Percentiles rank a stretch among this genome's conserved stretches.
phyloP scores from a whole-genome alignment of 2,329 filamentous ascomycete genomes.

The Fusarium brachygibbosum region DNA sequence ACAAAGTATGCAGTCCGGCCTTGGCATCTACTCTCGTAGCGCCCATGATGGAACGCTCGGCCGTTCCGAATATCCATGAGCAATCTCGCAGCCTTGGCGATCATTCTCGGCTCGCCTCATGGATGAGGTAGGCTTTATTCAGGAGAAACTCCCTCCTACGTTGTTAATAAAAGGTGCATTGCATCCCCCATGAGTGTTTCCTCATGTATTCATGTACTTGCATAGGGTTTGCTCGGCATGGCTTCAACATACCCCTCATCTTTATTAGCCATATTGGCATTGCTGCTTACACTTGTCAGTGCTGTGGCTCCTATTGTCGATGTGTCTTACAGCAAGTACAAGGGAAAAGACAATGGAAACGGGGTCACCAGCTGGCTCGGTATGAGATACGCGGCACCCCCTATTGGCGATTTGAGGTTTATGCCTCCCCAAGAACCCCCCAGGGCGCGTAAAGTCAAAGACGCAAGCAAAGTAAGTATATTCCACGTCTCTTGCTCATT shows the following conservation, averaged over 20 bases:
- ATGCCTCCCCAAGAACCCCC: conserved; percentile 75
- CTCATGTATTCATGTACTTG: background rate
- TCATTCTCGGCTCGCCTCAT: background rate
- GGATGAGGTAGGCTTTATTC: too few species aligned
- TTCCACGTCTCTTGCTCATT: too few species aligned
- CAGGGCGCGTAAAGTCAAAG: conserved; percentile 59
- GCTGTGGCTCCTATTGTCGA: conserved; percentile 60
- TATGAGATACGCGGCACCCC: conserved; percentile 79
- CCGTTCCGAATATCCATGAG: background rate
- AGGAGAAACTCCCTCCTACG: background rate
- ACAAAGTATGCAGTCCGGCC: background rate
- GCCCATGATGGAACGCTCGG: background rate
- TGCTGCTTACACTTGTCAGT: conserved; percentile 19
- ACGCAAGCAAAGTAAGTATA: conserved; percentile 64
- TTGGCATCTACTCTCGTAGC: background rate
- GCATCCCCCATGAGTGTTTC: background rate
- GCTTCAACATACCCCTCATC: background rate
- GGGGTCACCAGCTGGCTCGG: conserved; percentile 80
- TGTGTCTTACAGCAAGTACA: conserved; percentile 75
- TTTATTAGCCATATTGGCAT: background rate
- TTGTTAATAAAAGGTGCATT: background rate
- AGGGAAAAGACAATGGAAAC: conserved; percentile 65
- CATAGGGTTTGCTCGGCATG: conserved; percentile 1
- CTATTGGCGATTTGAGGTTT: conserved; percentile 75
- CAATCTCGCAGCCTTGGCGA: background rate